A percentile compares a stretch with the other conserved stretches of the same genome.
Evolutionary conservation across 306 rosid species (phyloP).

Genomic region (Dalbergia cultrata): DNA sequence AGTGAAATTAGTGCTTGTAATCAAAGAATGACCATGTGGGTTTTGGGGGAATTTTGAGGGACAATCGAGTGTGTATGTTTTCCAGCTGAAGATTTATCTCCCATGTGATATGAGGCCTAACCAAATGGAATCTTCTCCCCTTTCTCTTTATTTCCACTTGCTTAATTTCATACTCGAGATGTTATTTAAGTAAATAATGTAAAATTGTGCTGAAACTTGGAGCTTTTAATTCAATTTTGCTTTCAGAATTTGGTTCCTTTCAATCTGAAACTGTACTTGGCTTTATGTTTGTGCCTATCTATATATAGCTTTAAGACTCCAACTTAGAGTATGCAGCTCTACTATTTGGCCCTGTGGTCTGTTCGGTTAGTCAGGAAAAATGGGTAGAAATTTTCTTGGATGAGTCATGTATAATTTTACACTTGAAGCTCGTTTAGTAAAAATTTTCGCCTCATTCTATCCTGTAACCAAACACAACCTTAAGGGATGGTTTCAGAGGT

Average conservation of each 20-base stretch:
- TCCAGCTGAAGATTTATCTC: background rate
- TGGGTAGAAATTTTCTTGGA: no score
- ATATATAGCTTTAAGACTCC: background rate
- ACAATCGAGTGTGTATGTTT: background rate
- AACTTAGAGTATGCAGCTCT: background rate
- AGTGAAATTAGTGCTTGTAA: background rate
- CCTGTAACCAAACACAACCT: no score
- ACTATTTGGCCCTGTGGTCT: no score
- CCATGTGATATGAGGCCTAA: background rate
- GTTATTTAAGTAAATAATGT: conserved; percentile 2
- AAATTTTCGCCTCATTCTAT: no score
- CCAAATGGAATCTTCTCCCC: background rate
- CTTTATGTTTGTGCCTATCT: background rate
- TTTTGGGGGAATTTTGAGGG: background rate
- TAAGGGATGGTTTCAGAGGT: background rate
- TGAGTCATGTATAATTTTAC: no score
- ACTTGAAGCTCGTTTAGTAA: no score
- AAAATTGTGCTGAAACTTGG: conserved; percentile 7
- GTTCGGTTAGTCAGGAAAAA: no score
- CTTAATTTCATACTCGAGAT: background rate
- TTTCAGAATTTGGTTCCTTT: conserved; percentile 1
- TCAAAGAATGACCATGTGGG: background rate
- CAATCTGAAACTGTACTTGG: background rate
- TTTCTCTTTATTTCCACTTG: background rate
- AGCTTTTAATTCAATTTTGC: background rate